A percentile compares a stretch with the other conserved stretches of the same genome.
Conservation (phyloP, 2,329 filamentous ascomycete genomes). For the Ciborinia camelliae region DNA sequence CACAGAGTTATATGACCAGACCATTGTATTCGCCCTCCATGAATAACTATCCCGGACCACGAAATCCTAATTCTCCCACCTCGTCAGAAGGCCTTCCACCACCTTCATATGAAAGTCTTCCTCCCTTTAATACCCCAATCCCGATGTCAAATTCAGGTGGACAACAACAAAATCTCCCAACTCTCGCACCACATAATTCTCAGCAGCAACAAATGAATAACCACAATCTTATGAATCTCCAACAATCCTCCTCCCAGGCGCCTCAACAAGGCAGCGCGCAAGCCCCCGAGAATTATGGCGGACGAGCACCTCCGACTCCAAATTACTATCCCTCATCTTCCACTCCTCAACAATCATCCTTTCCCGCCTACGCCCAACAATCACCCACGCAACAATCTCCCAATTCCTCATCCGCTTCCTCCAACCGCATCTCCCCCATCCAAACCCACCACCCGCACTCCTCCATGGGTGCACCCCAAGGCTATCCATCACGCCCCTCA, state of each 20-base stretch:
- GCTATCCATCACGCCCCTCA: constrained; percentile 48
- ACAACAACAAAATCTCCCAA: constrained; percentile 39
- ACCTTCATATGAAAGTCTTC: constrained; percentile 64
- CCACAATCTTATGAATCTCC: constrained; percentile 48
- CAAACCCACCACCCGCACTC: constrained; percentile 39
- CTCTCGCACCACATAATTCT: constrained; percentile 38
- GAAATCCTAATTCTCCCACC: constrained; percentile 57
- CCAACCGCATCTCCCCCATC: constrained; percentile 41
- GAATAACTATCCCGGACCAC: constrained; percentile 46
- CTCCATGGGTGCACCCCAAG: constrained; percentile 54
- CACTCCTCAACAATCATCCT: constrained; percentile 47
- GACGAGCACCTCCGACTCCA: constrained; percentile 55
- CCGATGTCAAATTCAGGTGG: constrained; percentile 51
- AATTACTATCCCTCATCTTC: constrained; percentile 54
- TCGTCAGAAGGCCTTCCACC: constrained; percentile 60
- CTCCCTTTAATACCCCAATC: constrained; percentile 59
- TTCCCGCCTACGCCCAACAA: constrained; percentile 47
- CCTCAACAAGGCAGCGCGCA: constrained; percentile 53
- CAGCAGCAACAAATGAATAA: constrained; percentile 40
- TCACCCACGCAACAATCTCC: constrained; percentile 48
- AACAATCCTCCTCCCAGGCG: constrained; percentile 47
- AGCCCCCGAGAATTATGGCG: constrained; percentile 54
- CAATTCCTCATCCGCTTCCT: constrained; percentile 40
- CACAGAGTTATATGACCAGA: constrained; percentile 44
- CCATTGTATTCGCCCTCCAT: constrained; percentile 57